Conservation (phyloP, 305 asterid species). For the Fraxinus dipetala region DNA sequence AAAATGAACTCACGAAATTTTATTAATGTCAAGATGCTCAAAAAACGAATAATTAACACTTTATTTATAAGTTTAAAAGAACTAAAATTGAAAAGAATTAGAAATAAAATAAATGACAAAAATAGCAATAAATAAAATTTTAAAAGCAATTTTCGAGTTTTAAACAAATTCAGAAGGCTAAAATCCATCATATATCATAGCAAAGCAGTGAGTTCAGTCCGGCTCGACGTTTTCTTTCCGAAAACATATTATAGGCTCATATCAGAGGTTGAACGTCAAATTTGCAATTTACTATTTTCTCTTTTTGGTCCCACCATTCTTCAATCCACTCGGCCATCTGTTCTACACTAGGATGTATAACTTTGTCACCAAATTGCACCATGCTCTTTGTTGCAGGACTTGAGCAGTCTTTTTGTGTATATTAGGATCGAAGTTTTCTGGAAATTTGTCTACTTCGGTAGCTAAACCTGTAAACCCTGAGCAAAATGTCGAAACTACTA, state of each 20-base stretch:
- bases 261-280: background rate
- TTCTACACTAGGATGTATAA: background rate
- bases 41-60: background rate
- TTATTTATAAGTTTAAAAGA: too few species aligned
- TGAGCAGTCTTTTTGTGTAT: constrained; percentile 25
- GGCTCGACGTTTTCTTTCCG: too few species aligned
- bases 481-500: constrained; percentile 20
- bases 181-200: too few species aligned
- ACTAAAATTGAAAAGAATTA: background rate
- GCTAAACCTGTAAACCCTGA: constrained; percentile 10
- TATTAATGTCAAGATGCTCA: background rate
- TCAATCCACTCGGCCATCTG: background rate
- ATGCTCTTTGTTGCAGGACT: constrained; percentile 10
- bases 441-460: constrained; percentile 2
- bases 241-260: background rate
- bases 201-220: too few species aligned
- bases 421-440: constrained; percentile 30
- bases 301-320: background rate
- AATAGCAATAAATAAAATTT: too few species aligned
- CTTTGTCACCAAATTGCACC: constrained; percentile 11
- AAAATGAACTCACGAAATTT: background rate
- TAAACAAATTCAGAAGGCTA: background rate
- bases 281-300: background rate
- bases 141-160: background rate
- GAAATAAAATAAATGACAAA: background rate